Evolutionary conservation across 805 yeast genomes (phyloP).

Genomic region (Metschnikowia chrysomelidarum): DNA sequence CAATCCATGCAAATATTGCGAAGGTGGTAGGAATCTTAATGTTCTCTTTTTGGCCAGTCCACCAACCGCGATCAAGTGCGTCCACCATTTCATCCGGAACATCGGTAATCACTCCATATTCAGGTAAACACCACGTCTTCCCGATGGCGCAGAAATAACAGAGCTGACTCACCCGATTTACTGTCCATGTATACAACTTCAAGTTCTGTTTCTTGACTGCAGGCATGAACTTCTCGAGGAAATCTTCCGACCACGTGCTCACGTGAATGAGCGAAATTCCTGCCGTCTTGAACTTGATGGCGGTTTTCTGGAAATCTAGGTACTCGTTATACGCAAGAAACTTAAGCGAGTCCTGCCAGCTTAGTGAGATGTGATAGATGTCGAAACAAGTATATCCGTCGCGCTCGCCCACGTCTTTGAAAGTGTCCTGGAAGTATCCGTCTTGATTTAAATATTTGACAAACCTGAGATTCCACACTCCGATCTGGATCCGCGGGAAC

Average conservation of each 20-base stretch:
- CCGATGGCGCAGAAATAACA: constrained; percentile 32
- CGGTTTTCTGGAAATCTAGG: constrained; percentile 22
- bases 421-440: constrained; percentile 29
- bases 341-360: constrained; percentile 32
- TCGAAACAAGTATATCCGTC: constrained; percentile 30
- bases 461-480: constrained; percentile 40
- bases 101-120: constrained; percentile 39
- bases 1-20: constrained; percentile 8
- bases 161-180: constrained; percentile 35
- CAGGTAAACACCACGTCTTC: constrained; percentile 21
- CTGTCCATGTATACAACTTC: constrained; percentile 40
- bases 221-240: constrained; percentile 37
- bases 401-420: constrained; percentile 5
- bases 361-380: constrained; percentile 34
- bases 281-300: constrained; percentile 26
- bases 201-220: constrained; percentile 30
- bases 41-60: background rate
- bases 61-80: constrained; percentile 1
- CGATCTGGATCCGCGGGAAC: constrained; percentile 38
- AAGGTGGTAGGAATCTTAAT: constrained; percentile 2
- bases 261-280: constrained; percentile 40
- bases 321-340: constrained; percentile 37
- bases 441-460: constrained; percentile 41
- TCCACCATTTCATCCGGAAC: constrained; percentile 34
- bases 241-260: constrained; percentile 37